A percentile compares a stretch with the other conserved stretches of the same genome.
These are phyloP conservation scores for Perilla frutescens DNA, from an alignment of 257 asterid genomes.

Conservation along the genomic window DNA sequence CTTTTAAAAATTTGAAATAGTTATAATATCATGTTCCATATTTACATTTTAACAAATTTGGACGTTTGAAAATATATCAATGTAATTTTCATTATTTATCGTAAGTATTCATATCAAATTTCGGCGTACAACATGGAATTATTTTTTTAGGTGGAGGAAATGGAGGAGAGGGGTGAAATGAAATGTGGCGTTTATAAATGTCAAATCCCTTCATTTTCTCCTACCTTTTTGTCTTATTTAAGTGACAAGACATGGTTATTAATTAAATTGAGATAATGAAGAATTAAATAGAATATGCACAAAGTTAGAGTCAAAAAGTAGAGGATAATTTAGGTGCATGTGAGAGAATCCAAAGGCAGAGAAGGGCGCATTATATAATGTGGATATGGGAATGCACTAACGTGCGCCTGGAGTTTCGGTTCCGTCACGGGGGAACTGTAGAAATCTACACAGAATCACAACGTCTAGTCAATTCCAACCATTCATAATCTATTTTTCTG, in stretches of 20 bases:
- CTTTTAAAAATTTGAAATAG: too few relatives aligned
- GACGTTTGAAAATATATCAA: too few relatives aligned
- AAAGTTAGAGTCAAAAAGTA: slow-evolving; percentile 20
- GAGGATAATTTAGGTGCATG: slow-evolving; percentile 14
- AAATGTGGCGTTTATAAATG: background rate
- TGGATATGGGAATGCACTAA: background rate
- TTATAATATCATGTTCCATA: too few relatives aligned
- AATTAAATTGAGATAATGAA: background rate
- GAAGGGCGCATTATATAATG: slow-evolving; percentile 2
- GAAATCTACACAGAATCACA: background rate
- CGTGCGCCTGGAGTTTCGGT: background rate
- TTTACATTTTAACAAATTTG: too few relatives aligned
- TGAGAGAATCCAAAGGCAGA: slow-evolving; percentile 28
- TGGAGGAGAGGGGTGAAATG: too few relatives aligned
- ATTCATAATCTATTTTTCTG: background rate
- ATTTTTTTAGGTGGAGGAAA: too few relatives aligned
- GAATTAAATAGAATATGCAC: background rate
- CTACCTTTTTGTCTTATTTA: background rate
- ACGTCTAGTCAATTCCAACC: slow-evolving; percentile 1
- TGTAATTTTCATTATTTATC: too few relatives aligned
- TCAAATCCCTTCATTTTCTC: slow-evolving; percentile 10
- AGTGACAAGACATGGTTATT: background rate
- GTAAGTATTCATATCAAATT: too few relatives aligned
- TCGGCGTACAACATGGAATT: too few relatives aligned
- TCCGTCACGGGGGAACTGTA: background rate